A percentile compares a stretch with the other conserved stretches of the same genome.
These are phyloP conservation scores for Crithidia sp. DNA, from an alignment of 208 protist species.

Conservation along the genomic window DNA sequence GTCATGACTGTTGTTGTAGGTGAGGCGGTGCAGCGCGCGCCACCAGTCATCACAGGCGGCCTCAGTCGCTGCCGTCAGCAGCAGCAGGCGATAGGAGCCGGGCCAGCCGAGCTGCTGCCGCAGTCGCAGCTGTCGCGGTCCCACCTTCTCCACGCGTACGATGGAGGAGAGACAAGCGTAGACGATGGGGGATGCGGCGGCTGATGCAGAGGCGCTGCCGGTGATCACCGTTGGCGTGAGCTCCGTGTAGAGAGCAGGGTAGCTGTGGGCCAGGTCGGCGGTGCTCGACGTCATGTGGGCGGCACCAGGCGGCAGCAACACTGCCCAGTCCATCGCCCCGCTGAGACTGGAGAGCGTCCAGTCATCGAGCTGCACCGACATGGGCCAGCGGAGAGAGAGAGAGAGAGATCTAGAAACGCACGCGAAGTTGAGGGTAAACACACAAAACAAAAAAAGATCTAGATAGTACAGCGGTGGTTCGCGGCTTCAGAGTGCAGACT, in stretches of 20 bases:
- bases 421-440: not conserved
- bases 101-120: conserved; percentile 23
- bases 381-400: not conserved
- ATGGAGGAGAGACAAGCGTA: conserved; percentile 33
- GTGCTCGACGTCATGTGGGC: not conserved
- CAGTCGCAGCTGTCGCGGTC: conserved; percentile 24
- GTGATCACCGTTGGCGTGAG: conserved; percentile 33
- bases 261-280: conserved; percentile 15
- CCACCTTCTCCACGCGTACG: conserved; percentile 27
- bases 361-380: conserved; percentile 28
- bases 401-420: not conserved
- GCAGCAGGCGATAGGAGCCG: conserved; percentile 13
- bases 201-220: conserved; percentile 15
- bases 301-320: conserved; percentile 11
- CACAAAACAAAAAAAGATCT: not conserved
- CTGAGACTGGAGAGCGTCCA: conserved; percentile 23
- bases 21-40: conserved; percentile 27
- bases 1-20: conserved; percentile 7
- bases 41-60: conserved; percentile 32
- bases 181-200: conserved; percentile 4
- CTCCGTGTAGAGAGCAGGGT: conserved; percentile 26
- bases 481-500: no score
- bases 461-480: not conserved
- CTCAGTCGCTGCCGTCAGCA: conserved; percentile 14
- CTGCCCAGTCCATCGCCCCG: conserved; percentile 24